Percentiles rank a stretch among this genome's conserved stretches.
Evolutionary conservation across 2,329 filamentous ascomycete species (phyloP).

Genomic region (Aspergillus brasiliensis): DNA sequence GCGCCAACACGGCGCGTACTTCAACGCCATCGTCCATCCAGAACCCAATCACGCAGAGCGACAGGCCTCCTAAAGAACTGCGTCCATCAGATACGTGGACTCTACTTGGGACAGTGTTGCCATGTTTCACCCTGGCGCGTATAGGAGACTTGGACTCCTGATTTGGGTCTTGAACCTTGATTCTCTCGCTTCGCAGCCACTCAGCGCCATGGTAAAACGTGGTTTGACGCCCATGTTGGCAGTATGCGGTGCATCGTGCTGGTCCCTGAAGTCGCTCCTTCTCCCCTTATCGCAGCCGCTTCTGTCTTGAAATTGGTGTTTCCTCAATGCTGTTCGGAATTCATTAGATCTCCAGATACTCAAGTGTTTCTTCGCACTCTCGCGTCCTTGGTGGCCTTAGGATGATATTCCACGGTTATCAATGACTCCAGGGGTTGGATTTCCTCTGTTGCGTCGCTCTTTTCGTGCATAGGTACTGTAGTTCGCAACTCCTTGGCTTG

Average conservation of each 20-base stretch:
- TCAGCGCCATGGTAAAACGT: slow-evolving; percentile 17
- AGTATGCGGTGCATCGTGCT: slow-evolving; percentile 11
- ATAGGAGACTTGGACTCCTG: slow-evolving; percentile 20
- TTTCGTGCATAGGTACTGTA: slow-evolving; percentile 16
- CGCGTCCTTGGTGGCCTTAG: slow-evolving; percentile 12
- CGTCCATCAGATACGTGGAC: slow-evolving; percentile 4
- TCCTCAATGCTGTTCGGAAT: background rate
- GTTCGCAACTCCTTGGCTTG: background rate
- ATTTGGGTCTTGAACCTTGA: slow-evolving; percentile 27
- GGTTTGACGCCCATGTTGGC: slow-evolving; percentile 19
- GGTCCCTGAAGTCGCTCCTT: slow-evolving; percentile 12
- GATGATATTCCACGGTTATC: slow-evolving; percentile 26
- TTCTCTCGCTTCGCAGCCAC: slow-evolving; percentile 14
- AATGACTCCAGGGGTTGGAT: slow-evolving; percentile 29
- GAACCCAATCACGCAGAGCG: slow-evolving; percentile 16
- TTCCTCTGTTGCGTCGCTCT: slow-evolving; percentile 20
- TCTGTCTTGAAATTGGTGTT: background rate
- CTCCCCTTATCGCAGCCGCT: background rate
- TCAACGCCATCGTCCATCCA: slow-evolving; percentile 3
- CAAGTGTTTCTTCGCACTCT: slow-evolving; percentile 8
- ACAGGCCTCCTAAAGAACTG: slow-evolving; percentile 7
- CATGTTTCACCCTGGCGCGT: slow-evolving; percentile 36
- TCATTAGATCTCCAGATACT: background rate
- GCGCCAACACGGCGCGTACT: slow-evolving; percentile 30
- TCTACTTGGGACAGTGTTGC: slow-evolving; percentile 16